Conservation (phyloP, 2,329 filamentous ascomycete genomes). For the Ophiocordyceps camponoti-saundersi region DNA sequence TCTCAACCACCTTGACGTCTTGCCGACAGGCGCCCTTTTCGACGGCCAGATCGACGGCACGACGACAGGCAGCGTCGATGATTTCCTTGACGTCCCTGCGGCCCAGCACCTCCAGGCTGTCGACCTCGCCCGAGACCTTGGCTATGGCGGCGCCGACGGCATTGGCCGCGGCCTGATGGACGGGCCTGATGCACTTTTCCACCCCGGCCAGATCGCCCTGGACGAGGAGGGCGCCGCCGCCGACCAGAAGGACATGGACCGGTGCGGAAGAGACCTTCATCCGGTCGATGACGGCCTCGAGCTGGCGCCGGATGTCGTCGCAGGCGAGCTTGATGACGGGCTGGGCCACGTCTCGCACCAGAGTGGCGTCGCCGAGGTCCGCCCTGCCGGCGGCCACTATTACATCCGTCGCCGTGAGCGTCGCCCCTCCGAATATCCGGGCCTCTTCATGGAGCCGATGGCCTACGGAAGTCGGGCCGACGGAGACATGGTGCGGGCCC, state of each 20-base stretch:
- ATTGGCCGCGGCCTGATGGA: slow-evolving; percentile 38
- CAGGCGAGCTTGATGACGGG: slow-evolving; percentile 7
- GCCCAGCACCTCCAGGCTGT: slow-evolving; percentile 30
- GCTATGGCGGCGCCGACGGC: slow-evolving; percentile 43
- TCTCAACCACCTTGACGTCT: slow-evolving; percentile 24
- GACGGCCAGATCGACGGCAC: slow-evolving; percentile 13
- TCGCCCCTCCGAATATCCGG: slow-evolving; percentile 33
- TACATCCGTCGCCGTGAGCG: slow-evolving; percentile 35
- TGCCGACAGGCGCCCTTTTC: slow-evolving; percentile 12
- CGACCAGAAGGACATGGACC: slow-evolving; percentile 36
- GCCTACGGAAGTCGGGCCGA: slow-evolving; percentile 42
- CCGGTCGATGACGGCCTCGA: slow-evolving; percentile 34
- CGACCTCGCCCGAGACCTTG: slow-evolving; percentile 33
- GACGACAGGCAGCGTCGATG: slow-evolving; percentile 20
- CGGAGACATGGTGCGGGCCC: slow-evolving; percentile 17
- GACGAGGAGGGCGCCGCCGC: slow-evolving; percentile 37
- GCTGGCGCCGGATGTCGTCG: slow-evolving; percentile 23
- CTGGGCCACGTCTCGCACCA: slow-evolving; percentile 10
- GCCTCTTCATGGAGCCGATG: slow-evolving; percentile 29
- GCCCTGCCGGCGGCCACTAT: slow-evolving; percentile 19
- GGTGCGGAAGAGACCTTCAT: slow-evolving; percentile 38
- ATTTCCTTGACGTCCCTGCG: slow-evolving; percentile 18
- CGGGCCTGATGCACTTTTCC: slow-evolving; percentile 29
- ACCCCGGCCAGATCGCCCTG: slow-evolving; percentile 30
- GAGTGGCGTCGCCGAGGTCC: slow-evolving; percentile 11